phyloP scores from a whole-genome alignment of 306 rosid species.

The Cucurbita maxima region DNA sequence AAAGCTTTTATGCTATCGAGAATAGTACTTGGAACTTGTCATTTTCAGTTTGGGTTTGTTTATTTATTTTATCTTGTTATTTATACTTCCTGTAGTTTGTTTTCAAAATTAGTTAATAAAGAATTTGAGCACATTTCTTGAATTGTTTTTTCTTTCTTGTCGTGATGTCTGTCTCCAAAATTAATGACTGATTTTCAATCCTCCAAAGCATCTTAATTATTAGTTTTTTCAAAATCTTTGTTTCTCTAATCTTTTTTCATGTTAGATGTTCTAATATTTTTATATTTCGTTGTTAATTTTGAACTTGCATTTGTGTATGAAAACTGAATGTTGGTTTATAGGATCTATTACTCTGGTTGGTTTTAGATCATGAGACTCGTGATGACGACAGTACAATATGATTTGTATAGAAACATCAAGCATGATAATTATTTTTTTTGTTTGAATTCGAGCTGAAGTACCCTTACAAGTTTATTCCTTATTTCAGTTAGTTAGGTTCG shows the following conservation, averaged over 20 bases:
- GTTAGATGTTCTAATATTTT: neutral
- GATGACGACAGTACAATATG: neutral
- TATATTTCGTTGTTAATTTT: too few species aligned
- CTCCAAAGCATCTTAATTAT: neutral
- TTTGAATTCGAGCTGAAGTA: neutral
- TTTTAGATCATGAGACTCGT: neutral
- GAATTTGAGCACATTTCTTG: neutral
- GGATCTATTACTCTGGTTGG: neutral
- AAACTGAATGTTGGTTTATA: neutral
- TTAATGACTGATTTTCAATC: neutral
- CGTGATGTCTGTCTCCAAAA: neutral
- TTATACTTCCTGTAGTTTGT: neutral
- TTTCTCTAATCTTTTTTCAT: too few species aligned
- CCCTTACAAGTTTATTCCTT: conserved; percentile 13
- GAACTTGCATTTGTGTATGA: neutral
- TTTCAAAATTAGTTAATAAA: neutral
- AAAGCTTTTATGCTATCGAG: too few species aligned
- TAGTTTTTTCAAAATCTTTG: neutral
- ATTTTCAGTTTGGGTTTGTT: too few species aligned
- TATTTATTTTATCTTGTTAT: neutral
- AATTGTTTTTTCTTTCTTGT: neutral
- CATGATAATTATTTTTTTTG: neutral
- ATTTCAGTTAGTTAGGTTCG: conserved; percentile 65
- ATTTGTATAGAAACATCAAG: neutral
- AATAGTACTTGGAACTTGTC: too few species aligned